Evolutionary conservation across 2,329 filamentous ascomycete species (phyloP).

Genomic region (Diaporthe helianthi): DNA sequence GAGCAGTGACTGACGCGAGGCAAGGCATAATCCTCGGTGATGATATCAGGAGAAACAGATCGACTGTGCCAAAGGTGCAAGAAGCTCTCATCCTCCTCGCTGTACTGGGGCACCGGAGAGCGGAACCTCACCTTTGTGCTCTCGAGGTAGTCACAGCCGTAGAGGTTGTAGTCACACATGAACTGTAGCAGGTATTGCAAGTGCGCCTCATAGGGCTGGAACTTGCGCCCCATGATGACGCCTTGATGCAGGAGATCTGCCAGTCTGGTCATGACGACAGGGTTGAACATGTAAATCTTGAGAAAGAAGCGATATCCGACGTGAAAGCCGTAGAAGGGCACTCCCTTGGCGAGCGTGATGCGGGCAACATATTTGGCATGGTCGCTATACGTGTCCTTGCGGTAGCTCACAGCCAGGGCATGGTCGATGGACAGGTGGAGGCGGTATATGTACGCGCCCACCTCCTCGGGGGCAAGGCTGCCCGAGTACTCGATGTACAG

Average conservation of each 20-base stretch:
- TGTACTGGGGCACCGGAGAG: constrained; percentile 73
- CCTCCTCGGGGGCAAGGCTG: constrained; percentile 69
- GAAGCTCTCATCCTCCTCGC: constrained; percentile 63
- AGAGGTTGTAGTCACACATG: constrained; percentile 98
- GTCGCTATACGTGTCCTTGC: constrained; percentile 74
- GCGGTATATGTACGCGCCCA: constrained; percentile 76
- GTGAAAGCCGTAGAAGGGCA: constrained; percentile 95
- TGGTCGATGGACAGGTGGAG: constrained; percentile 90
- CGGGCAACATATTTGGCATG: constrained; percentile 80
- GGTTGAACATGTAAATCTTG: constrained; percentile 94
- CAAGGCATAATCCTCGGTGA: constrained; percentile 69
- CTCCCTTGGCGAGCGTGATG: constrained; percentile 88
- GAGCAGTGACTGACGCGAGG: constrained; percentile 87
- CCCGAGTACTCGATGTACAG: constrained; percentile 89
- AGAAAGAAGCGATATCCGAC: constrained; percentile 91
- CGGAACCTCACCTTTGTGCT: constrained; percentile 76
- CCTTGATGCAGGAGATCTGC: constrained; percentile 89
- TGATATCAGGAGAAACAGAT: constrained; percentile 65
- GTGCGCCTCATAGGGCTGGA: constrained; percentile 95
- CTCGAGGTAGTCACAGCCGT: constrained; percentile 88
- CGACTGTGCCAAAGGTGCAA: constrained; percentile 81
- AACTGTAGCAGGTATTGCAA: constrained; percentile 92
- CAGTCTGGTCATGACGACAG: constrained; percentile 83
- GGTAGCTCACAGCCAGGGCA: constrained; percentile 85
- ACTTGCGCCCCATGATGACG: constrained; percentile 79